Conservation (phyloP, 225 moss, liverwort and hornwort genomes). For the Neckera pumila region DNA sequence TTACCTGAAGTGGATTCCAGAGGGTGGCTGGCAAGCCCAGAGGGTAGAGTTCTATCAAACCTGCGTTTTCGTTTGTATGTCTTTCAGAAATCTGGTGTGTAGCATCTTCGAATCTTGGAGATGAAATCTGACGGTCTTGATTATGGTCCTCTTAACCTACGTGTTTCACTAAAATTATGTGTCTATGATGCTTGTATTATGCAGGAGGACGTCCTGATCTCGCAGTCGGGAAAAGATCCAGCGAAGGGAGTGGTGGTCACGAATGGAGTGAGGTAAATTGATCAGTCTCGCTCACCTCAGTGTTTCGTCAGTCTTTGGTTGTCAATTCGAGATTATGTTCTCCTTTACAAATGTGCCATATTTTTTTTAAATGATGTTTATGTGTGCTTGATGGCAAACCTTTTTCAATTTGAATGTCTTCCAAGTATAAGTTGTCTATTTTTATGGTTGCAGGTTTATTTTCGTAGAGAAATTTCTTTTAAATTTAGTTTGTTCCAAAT, state of each 20-base stretch:
- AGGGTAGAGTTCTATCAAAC: constrained; percentile 29
- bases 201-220: constrained; percentile 40
- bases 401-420: neutral
- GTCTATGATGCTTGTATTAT: neutral
- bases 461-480: neutral
- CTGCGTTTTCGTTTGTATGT: neutral
- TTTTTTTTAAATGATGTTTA: neutral
- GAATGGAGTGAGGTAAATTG: constrained; percentile 30
- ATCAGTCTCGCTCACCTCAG: neutral
- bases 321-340: neutral
- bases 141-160: neutral
- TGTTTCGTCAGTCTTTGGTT: neutral
- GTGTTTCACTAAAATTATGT: neutral
- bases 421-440: neutral
- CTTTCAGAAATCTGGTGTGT: neutral
- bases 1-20: constrained; percentile 69
- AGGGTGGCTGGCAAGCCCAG: constrained; percentile 75
- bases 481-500: neutral
- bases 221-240: constrained; percentile 58
- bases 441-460: neutral
- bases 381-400: neutral
- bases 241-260: constrained; percentile 51
- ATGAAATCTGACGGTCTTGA: neutral
- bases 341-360: neutral
- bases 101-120: neutral